Percentiles rank a stretch among this genome's conserved stretches.
Evolutionary conservation across 2,329 filamentous ascomycete genomes (phyloP).

Genomic region (Arachnopeziza araneosa): DNA sequence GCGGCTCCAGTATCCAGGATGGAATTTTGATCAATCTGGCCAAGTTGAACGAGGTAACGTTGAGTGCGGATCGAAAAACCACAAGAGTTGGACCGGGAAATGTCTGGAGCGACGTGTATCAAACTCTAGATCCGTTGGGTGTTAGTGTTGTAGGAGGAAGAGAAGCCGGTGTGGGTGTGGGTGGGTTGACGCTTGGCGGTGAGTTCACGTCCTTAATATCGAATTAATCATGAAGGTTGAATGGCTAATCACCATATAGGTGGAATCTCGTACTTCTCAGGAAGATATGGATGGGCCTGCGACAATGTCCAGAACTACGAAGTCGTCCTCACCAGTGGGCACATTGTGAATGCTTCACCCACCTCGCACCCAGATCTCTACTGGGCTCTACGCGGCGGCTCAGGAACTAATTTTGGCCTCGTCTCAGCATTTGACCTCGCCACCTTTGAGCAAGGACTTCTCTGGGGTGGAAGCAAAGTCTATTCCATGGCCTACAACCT

Average conservation of each 20-base stretch:
- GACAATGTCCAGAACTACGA: slow-evolving; percentile 20
- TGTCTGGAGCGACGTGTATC: slow-evolving; percentile 36
- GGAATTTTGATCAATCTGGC: slow-evolving; percentile 45
- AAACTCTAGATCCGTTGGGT: slow-evolving; percentile 27
- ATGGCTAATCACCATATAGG: slow-evolving; percentile 2
- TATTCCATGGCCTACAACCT: slow-evolving; percentile 1
- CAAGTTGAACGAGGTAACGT: slow-evolving; percentile 19
- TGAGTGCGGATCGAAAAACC: slow-evolving; percentile 23
- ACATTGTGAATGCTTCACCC: slow-evolving; percentile 38
- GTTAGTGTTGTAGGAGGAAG: slow-evolving; percentile 35
- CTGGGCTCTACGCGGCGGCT: slow-evolving; percentile 32
- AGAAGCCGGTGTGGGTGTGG: slow-evolving; percentile 20
- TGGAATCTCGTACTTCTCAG: slow-evolving; percentile 20
- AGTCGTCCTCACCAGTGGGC: slow-evolving; percentile 42
- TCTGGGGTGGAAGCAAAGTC: slow-evolving; percentile 18
- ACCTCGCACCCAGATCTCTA: slow-evolving; percentile 41
- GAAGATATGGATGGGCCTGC: slow-evolving; percentile 15
- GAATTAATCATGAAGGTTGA: slow-evolving; percentile 13
- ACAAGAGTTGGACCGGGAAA: slow-evolving; percentile 33
- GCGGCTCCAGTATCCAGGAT: slow-evolving; percentile 44
- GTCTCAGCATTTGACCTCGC: slow-evolving; percentile 26
- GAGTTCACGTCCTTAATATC: background rate
- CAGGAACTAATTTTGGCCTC: slow-evolving; percentile 37
- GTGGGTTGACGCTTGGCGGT: slow-evolving; percentile 22
- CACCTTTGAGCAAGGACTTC: slow-evolving; percentile 11